Conservation (phyloP, 2,329 filamentous ascomycete species). For the Fusarium sp. region DNA sequence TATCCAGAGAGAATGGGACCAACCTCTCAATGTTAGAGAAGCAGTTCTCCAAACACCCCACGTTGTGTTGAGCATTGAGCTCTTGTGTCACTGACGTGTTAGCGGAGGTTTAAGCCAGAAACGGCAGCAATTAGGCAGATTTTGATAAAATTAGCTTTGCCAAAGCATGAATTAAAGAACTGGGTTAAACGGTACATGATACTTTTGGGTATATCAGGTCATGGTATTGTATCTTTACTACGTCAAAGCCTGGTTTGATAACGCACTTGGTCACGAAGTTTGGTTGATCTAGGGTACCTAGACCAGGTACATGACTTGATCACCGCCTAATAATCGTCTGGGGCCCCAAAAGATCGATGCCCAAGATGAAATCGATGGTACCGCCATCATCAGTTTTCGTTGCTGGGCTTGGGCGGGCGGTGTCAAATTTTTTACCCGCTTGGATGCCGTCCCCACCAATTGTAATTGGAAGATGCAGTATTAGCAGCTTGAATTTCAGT, state of each 20-base stretch:
- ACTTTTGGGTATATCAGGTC: constrained; percentile 2
- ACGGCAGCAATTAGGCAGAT: constrained; percentile 29
- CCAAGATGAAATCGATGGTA: constrained; percentile 32
- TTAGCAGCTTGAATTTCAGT: constrained; percentile 10
- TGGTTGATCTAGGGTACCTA: constrained; percentile 14
- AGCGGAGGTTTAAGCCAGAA: constrained; percentile 9
- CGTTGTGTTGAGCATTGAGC: constrained; percentile 14
- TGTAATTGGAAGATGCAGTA: constrained; percentile 7
- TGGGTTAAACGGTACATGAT: constrained; percentile 7
- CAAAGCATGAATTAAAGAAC: constrained; percentile 6
- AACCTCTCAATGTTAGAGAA: constrained; percentile 2
- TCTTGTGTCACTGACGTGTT: constrained; percentile 20
- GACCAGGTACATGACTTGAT: constrained; percentile 7
- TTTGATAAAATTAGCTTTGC: constrained; percentile 6
- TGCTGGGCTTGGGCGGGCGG: constrained; percentile 30
- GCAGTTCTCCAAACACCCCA: constrained; percentile 8
- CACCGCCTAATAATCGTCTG: constrained; percentile 30
- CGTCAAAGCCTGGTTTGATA: neutral
- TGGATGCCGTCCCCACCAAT: constrained; percentile 19
- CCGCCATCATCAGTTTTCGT: constrained; percentile 37
- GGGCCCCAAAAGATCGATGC: constrained; percentile 34
- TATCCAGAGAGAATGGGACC: constrained; percentile 26
- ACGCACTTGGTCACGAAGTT: neutral
- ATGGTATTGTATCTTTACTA: neutral
- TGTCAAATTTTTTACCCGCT: constrained; percentile 46